Evolutionary conservation across 768 basidiomycete genomes (phyloP).

Genomic region (Collybiopsis luxurians): DNA sequence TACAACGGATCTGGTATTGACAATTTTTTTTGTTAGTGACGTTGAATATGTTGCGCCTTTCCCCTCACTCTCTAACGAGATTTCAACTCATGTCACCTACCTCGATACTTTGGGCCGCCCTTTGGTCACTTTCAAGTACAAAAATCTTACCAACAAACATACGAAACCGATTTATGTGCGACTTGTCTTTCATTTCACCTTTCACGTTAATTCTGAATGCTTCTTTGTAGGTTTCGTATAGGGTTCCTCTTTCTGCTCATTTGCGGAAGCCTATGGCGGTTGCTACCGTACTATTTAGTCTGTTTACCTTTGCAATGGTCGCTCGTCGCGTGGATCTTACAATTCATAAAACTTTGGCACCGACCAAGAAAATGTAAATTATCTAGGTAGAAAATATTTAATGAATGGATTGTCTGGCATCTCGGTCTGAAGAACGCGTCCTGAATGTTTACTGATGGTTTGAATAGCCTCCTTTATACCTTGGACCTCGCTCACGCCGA

Average conservation of each 20-base stretch:
- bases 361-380: slow-evolving; percentile 29
- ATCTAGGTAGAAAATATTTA: slow-evolving; percentile 4
- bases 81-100: slow-evolving; percentile 79
- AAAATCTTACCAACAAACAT: slow-evolving; percentile 76
- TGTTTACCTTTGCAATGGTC: slow-evolving; percentile 55
- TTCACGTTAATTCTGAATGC: neutral
- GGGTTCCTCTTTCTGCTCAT: slow-evolving; percentile 75
- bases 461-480: slow-evolving; percentile 27
- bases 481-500: slow-evolving; percentile 17
- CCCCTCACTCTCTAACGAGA: slow-evolving; percentile 56
- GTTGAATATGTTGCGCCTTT: slow-evolving; percentile 78
- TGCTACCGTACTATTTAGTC: slow-evolving; percentile 59
- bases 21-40: slow-evolving; percentile 49
- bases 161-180: slow-evolving; percentile 79
- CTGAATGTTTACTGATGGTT: slow-evolving; percentile 7
- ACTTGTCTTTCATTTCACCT: slow-evolving; percentile 14
- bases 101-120: slow-evolving; percentile 92
- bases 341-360: slow-evolving; percentile 32
- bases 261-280: slow-evolving; percentile 85
- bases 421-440: too few species aligned
- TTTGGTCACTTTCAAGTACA: slow-evolving; percentile 68
- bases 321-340: slow-evolving; percentile 46
- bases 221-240: slow-evolving; percentile 74
- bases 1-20: neutral
- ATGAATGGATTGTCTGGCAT: neutral